Percentiles rank a stretch among this genome's conserved stretches.
Conservation (phyloP, 1,139 yeast species). For the Ogataea hybrid region DNA sequence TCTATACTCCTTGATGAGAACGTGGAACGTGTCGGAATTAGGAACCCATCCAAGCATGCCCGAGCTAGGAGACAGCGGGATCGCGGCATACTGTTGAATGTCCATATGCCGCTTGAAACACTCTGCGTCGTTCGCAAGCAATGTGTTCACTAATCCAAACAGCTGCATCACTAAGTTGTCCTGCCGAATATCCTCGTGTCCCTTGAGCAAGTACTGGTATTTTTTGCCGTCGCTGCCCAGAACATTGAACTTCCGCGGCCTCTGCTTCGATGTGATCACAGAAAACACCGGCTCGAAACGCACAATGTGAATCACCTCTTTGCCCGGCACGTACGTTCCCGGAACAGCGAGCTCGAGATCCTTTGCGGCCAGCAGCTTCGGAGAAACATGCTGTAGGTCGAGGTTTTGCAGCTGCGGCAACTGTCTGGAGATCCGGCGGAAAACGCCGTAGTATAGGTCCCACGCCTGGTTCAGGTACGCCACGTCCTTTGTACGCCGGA, state of each 20-base stretch:
- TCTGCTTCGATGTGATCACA: constrained; percentile 93
- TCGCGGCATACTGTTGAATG: constrained; percentile 88
- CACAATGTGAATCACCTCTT: constrained; percentile 68
- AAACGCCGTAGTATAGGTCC: constrained; percentile 94
- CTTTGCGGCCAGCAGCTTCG: constrained; percentile 74
- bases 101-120: constrained; percentile 95
- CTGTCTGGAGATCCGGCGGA: constrained; percentile 86
- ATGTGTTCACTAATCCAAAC: constrained; percentile 90
- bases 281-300: constrained; percentile 79
- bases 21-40: constrained; percentile 95
- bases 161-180: constrained; percentile 97
- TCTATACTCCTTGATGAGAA: constrained; percentile 85
- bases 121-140: constrained; percentile 87
- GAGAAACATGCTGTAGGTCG: constrained; percentile 92
- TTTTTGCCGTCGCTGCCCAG: constrained; percentile 91
- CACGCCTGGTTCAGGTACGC: constrained; percentile 94
- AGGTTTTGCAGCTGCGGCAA: constrained; percentile 82
- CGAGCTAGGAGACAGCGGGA: constrained; percentile 95
- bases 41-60: constrained; percentile 98
- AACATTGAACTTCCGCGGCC: constrained; percentile 82
- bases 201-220: constrained; percentile 79
- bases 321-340: constrained; percentile 87
- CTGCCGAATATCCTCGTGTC: constrained; percentile 97
- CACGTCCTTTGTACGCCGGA: constrained; percentile 78
- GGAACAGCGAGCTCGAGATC: constrained; percentile 90